Evolutionary conservation across 495 filamentous ascomycete species (phyloP), one percentile per base, ranked within the genome.

Genomic region (Tuber melanosporum): DNA sequence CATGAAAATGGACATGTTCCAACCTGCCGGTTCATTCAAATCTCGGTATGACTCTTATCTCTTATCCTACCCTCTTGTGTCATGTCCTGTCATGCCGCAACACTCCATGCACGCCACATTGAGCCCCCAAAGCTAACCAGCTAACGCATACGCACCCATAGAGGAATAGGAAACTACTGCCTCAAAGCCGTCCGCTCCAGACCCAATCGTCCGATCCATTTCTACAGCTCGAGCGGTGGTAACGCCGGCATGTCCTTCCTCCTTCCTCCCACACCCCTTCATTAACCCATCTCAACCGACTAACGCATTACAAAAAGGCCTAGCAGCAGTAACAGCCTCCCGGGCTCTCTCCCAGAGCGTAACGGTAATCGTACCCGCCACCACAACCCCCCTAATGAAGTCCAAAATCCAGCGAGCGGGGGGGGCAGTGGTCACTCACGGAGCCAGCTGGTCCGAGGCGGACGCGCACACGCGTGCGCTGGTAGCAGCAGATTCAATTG

Each of bases 21-120:
- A 99, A 81, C 95, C 95, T 7, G 92, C 92, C 7, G 94, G 93
- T 70, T 96, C 94, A 15, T 99, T 98, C 90, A 99, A 98, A 85
- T 97, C 94, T 45, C 91, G 93, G 87, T 89, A 85, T 66, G 41
- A n/a, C n/a, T 49, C 19, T 46, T 42, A 22, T 79, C 77, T 70
- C 36, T 42, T 42, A 12, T 45, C 52, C 52, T 62, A 14, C 22
- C 49, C 22, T 49, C 6, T 62, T 12, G 36, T 42, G 14, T 70
- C 46, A 15, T 12, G 17, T 12, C 49, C 62, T 75, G 36, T 39
- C 72, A 71, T 26, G 20, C 72, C 26, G 19, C 52, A 17, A 47
- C 2, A 32, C 43, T 19, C 10, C n/a, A 72, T 49, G 15, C 22
- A 26, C 9, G 3, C 12, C 26, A 1, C 12, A 36, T 36, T 66